Conservation (phyloP, 1,284 basidiomycete genomes). For the Ganoderma leucocontextum region DNA sequence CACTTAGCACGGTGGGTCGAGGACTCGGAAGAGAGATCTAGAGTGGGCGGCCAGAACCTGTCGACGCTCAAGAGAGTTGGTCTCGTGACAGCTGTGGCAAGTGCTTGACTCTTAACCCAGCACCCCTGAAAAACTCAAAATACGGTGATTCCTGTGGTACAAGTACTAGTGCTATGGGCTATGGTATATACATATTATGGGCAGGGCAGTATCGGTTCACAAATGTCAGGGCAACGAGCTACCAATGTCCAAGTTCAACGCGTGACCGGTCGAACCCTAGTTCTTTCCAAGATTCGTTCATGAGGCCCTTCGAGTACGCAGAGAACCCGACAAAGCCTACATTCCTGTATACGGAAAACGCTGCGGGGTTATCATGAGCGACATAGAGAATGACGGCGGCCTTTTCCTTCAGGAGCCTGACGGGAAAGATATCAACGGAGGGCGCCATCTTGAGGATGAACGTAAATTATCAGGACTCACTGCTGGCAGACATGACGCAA, state of each 20-base stretch:
- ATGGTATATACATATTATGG: background rate
- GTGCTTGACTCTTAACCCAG: no score
- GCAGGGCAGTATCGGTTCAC: background rate
- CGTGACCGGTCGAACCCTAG: conserved; percentile 60
- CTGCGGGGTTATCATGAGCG: conserved; percentile 59
- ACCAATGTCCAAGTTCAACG: conserved; percentile 70
- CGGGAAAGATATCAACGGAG: conserved; percentile 4
- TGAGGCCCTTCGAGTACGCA: conserved; percentile 46
- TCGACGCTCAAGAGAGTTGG: no score
- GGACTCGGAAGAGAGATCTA: no score
- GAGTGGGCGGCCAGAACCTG: no score
- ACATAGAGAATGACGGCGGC: conserved; percentile 62
- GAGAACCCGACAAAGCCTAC: conserved; percentile 67
- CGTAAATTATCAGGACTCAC: conserved; percentile 44
- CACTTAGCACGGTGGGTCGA: background rate
- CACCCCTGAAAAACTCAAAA: background rate
- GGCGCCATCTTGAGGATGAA: background rate
- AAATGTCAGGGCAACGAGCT: background rate
- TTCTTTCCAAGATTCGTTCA: conserved; percentile 61
- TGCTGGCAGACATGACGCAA: conserved; percentile 59
- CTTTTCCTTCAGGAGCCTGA: conserved; percentile 47
- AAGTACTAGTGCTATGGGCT: background rate
- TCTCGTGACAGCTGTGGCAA: no score
- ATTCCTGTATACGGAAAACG: conserved; percentile 62
- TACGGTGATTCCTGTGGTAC: background rate